Base-by-base conservation (phyloP, 345 rosid species). In the Gossypium stocksii region DNA sequence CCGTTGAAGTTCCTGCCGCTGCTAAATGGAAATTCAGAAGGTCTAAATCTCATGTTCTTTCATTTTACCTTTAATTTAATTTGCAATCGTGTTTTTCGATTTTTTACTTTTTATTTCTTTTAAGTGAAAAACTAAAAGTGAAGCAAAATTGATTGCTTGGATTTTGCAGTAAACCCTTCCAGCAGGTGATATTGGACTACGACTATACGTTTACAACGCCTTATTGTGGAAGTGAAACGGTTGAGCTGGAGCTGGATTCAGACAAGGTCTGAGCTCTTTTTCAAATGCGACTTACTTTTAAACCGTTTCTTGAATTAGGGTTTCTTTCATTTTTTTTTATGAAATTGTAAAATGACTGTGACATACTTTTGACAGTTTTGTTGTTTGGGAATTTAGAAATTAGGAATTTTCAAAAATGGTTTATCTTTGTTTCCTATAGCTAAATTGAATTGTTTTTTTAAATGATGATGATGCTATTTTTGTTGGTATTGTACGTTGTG, bases 121-220 rank as follows among this genome's bases (percentile, higher is more conserved):
- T 9, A 27, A 27, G 23, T 61, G 5, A 45, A 29, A 46, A 34
- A 34, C 16, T 49, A 17, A 15, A 25, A 15, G 34, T 44, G 19
- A 53, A 45, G 48, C 65, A 2, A 69, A 61, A 4, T 7, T 69
- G 51, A 61, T 16, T 12, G 44, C 45, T 75, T 69, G 13, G 15
- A 43, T 65, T 7, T 80, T 86, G 86, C 91, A 93, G 98, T 91
- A 91, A 93, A 79, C 98, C 97, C 51, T 90, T 83, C 53, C 83
- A 95, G 81, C 90, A 91, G 86, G 96, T 95, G 86, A 90, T 95
- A 81, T 85, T 95, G 59, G 97, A 95, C 84, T 95, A 93, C 85
- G 99, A 95, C 78, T 95, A 95, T 78, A 95, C 99, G 29, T 95
- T 91, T 83, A 95, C 99, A 19, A 90, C 98, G 15, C 97, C 99